A percentile compares a stretch with the other conserved stretches of the same genome.
Conservation (phyloP, 441 rosid genomes). For the Gossypium davidsonii region DNA sequence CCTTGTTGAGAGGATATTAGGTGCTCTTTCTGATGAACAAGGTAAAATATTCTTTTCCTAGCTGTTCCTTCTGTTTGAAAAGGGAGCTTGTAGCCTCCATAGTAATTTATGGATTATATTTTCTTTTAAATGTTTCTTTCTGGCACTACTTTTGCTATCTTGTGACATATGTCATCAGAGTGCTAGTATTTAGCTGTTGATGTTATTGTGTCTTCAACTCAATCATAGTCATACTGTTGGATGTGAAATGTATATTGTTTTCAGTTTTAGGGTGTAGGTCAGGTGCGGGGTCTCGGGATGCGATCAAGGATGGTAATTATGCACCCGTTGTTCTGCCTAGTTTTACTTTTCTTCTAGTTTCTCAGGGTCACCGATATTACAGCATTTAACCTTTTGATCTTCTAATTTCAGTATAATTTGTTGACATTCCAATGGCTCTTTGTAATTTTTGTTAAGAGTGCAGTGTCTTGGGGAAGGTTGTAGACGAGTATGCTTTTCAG, state of each 20-base stretch:
- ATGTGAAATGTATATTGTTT: background rate
- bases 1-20: slow-evolving; percentile 76
- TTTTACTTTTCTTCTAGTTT: background rate
- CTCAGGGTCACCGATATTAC: background rate
- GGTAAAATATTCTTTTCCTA: slow-evolving; percentile 36
- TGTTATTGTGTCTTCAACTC: background rate
- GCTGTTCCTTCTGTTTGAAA: background rate
- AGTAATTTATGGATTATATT: background rate
- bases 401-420: background rate
- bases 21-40: slow-evolving; percentile 62
- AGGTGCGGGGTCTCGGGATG: background rate
- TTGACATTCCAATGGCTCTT: background rate
- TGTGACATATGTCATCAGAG: background rate
- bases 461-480: background rate
- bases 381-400: background rate
- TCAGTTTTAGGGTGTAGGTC: too few relatives aligned
- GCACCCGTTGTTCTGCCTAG: background rate
- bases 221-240: background rate
- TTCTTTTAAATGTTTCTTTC: background rate
- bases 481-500: background rate
- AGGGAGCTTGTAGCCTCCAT: background rate
- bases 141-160: background rate
- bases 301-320: background rate
- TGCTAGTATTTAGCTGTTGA: slow-evolving; percentile 3
- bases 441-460: background rate